Evolutionary conservation across 2,329 filamentous ascomycete species (phyloP).

Genomic region (Geoglossum cookeanum): DNA sequence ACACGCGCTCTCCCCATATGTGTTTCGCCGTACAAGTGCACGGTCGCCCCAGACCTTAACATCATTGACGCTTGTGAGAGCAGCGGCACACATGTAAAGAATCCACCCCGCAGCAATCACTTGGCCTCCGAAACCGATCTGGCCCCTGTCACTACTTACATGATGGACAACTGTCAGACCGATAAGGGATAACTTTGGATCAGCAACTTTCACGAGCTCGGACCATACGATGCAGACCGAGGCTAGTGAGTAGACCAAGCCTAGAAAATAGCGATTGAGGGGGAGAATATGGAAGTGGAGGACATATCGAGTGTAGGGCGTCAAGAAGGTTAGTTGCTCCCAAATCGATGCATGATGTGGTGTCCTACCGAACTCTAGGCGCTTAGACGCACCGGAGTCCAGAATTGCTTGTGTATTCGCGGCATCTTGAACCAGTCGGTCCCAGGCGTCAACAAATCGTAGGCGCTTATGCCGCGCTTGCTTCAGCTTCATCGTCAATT

Average conservation of each 20-base stretch:
- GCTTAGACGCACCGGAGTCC: slow-evolving; percentile 63
- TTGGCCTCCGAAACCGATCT: slow-evolving; percentile 75
- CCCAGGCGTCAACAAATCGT: slow-evolving; percentile 75
- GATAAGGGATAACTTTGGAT: slow-evolving; percentile 55
- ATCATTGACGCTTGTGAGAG: slow-evolving; percentile 71
- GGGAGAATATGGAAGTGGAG: slow-evolving; percentile 59
- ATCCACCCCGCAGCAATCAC: slow-evolving; percentile 74
- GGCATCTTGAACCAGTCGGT: slow-evolving; percentile 54
- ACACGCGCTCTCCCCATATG: slow-evolving; percentile 78
- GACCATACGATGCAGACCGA: slow-evolving; percentile 83
- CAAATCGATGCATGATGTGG: slow-evolving; percentile 36
- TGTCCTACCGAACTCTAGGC: slow-evolving; percentile 51
- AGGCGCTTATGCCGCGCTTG: slow-evolving; percentile 68
- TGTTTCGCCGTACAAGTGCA: slow-evolving; percentile 75
- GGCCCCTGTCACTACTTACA: slow-evolving; percentile 47
- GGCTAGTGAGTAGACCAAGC: slow-evolving; percentile 49
- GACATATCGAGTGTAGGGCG: slow-evolving; percentile 65
- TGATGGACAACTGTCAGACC: slow-evolving; percentile 55
- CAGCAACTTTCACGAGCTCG: slow-evolving; percentile 69
- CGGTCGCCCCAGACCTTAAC: slow-evolving; percentile 96
- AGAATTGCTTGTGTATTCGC: slow-evolving; percentile 61
- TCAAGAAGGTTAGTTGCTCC: slow-evolving; percentile 42
- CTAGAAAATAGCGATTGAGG: slow-evolving; percentile 41
- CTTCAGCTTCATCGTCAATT: slow-evolving; percentile 64
- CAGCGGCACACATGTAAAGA: slow-evolving; percentile 85